These are phyloP conservation scores for Cystobasidium sp. DNA, from an alignment of 1,284 basidiomycete species.

Conservation along the genomic window DNA sequence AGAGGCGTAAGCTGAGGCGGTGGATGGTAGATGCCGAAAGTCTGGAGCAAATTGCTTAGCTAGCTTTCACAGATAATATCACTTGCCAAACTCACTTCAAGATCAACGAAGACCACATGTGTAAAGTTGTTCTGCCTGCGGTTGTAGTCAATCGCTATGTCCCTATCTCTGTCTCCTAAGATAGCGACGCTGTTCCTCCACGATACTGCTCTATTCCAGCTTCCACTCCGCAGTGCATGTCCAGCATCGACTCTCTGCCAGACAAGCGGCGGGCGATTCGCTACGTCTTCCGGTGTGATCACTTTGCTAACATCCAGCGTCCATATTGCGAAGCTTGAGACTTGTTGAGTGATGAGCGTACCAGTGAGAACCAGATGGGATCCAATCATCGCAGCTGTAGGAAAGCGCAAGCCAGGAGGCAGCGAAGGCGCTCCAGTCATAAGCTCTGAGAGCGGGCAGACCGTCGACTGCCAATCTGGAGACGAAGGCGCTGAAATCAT, in stretches of 20 bases:
- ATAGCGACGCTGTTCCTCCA: constrained; percentile 77
- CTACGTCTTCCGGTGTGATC: constrained; percentile 18
- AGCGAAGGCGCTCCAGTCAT: constrained; percentile 70
- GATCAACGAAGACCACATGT: constrained; percentile 83
- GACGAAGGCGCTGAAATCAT: constrained; percentile 74
- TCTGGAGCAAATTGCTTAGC: constrained; percentile 53
- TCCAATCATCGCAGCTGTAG: constrained; percentile 85
- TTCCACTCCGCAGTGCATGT: constrained; percentile 44
- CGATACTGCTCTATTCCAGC: constrained; percentile 53
- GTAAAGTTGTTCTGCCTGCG: constrained; percentile 77
- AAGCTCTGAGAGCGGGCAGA: constrained; percentile 72
- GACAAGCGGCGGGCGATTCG: constrained; percentile 20
- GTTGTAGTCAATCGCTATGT: constrained; percentile 79
- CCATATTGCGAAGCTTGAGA: constrained; percentile 62
- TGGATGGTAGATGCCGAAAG: constrained; percentile 89
- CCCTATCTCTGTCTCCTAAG: constrained; percentile 83
- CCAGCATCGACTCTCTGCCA: constrained; percentile 46
- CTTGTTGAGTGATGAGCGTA: constrained; percentile 51
- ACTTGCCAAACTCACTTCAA: constrained; percentile 62
- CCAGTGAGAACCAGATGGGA: constrained; percentile 67
- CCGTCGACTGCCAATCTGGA: constrained; percentile 63
- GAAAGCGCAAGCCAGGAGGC: constrained; percentile 90
- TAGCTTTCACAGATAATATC: neutral
- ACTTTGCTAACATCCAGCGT: constrained; percentile 49
- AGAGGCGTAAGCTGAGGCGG: constrained; percentile 67